A percentile compares a stretch with the other conserved stretches of the same genome.
phyloP scores from a whole-genome alignment of 2,329 filamentous ascomycete genomes.

The Beauveria rudraprayagi region DNA sequence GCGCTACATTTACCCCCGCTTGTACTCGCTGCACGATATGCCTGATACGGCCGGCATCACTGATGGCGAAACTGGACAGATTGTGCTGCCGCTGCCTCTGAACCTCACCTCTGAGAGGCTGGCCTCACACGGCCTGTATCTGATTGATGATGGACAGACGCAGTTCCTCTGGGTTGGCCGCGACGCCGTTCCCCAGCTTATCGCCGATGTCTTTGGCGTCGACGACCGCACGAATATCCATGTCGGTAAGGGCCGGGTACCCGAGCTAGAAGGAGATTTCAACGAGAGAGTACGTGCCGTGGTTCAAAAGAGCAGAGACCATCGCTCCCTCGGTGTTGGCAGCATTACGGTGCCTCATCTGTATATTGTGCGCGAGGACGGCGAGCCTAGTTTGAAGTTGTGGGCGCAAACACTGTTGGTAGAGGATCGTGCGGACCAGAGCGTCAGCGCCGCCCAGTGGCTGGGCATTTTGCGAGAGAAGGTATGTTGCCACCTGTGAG shows the following conservation, averaged over 20 bases:
- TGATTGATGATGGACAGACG: slow-evolving; percentile 94
- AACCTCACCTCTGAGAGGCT: slow-evolving; percentile 86
- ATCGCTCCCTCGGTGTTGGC: slow-evolving; percentile 77
- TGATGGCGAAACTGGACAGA: slow-evolving; percentile 79
- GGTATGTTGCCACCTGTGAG: slow-evolving; percentile 43
- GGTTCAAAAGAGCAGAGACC: slow-evolving; percentile 84
- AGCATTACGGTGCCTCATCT: slow-evolving; percentile 89
- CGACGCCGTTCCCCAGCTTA: slow-evolving; percentile 82
- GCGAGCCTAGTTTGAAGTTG: slow-evolving; percentile 86
- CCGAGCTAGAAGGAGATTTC: slow-evolving; percentile 90
- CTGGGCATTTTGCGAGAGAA: slow-evolving; percentile 89
- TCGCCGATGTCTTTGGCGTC: slow-evolving; percentile 84
- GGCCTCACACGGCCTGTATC: slow-evolving; percentile 82
- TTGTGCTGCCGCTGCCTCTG: slow-evolving; percentile 72
- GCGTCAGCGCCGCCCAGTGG: slow-evolving; percentile 88
- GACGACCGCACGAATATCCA: slow-evolving; percentile 76
- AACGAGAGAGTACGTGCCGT: slow-evolving; percentile 89
- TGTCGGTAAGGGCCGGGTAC: slow-evolving; percentile 82
- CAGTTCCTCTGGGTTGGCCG: slow-evolving; percentile 96
- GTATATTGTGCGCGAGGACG: slow-evolving; percentile 90
- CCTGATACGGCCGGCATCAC: slow-evolving; percentile 84
- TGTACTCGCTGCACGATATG: slow-evolving; percentile 93
- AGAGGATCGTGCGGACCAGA: slow-evolving; percentile 90
- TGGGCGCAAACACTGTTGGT: slow-evolving; percentile 96
- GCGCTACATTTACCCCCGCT: slow-evolving; percentile 81